Base-by-base conservation (phyloP, 331 rosid genomes). In the Phaseolus coccineus region DNA sequence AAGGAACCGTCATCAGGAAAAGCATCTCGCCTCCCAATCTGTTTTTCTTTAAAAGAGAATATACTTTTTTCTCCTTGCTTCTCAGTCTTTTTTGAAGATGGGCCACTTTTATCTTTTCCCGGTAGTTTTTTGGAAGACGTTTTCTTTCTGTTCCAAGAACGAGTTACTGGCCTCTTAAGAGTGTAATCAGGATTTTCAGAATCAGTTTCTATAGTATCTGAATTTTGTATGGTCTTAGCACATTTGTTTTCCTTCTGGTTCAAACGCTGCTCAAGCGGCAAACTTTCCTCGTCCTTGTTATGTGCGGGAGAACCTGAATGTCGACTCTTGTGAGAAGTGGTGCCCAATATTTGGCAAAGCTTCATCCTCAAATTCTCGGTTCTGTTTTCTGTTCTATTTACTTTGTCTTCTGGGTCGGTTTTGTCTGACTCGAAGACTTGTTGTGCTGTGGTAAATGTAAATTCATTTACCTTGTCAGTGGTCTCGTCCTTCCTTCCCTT, bases 161-260 rank as follows among this genome's bases (percentile, higher is more conserved):
- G 88, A 81, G 97, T 88, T 77, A 84, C 82, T 56, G 99, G 97
- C 69, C 92, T 89, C 85, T 70, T 82, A 47, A 19, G 48, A 76
- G 83, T 33, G 50, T 74, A 83, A 68, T 78, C 86, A 35, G 87
- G 82, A 86, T 84, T 83, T 88, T 95, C 96, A 58, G 98, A 93
- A 82, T 91, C 98, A 51, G 94, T 87, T 88, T 93, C 99, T 77
- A 93, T 93, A 12, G 94, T 82, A 82, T 96, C 98, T 0, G 99
- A 96, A 78, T 84, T 89, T 62, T 90, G 91, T 58, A 69, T 81
- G 44, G 67, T 59, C 81, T 81, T 84, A 57, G 75, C 79, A 62
- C 69, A 83, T 71, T 57, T 75, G 65, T 84, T 77, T 57, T 79
- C 86, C 78, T 72, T 79, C 69, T 61, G 84, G 64, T 82, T 83